These are phyloP conservation scores for Plenodomus biglobosus DNA, from an alignment of 2,329 filamentous ascomycete species.

Conservation along the genomic window DNA sequence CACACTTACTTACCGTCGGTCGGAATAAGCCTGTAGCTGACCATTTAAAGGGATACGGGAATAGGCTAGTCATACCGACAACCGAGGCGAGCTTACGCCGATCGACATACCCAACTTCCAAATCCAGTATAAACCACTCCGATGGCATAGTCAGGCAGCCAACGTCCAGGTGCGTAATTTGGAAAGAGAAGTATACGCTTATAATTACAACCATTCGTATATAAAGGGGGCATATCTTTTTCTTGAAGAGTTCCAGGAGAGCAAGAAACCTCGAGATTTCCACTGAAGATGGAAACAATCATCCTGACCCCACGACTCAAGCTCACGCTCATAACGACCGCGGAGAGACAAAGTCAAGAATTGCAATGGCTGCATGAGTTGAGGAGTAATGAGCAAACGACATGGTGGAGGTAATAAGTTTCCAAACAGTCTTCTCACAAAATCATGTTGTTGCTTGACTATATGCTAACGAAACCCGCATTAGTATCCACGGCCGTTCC, in stretches of 20 bases:
- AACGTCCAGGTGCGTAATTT: neutral
- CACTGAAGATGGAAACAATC: conserved; percentile 24
- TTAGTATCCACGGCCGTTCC: conserved; percentile 26
- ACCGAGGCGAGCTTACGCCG: neutral
- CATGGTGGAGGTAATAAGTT: conserved; percentile 42
- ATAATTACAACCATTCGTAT: no score
- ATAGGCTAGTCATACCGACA: neutral
- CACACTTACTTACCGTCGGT: no score
- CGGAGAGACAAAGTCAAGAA: conserved; percentile 34
- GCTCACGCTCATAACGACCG: conserved; percentile 32
- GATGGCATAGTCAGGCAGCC: neutral
- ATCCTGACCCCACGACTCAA: conserved; percentile 35
- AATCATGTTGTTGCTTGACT: no score
- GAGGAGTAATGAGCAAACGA: conserved; percentile 32
- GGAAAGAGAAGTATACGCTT: no score
- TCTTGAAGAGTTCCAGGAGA: no score
- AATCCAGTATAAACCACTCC: neutral
- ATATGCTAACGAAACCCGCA: no score
- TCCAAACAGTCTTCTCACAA: no score
- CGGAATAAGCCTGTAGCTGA: no score
- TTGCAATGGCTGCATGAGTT: conserved; percentile 41
- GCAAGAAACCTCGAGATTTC: neutral
- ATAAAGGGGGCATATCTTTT: no score
- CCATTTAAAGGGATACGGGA: neutral
- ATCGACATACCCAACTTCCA: neutral